These are phyloP conservation scores for Vitis hybrid DNA, from an alignment of 177 flowering plant species.

Conservation along the genomic window DNA sequence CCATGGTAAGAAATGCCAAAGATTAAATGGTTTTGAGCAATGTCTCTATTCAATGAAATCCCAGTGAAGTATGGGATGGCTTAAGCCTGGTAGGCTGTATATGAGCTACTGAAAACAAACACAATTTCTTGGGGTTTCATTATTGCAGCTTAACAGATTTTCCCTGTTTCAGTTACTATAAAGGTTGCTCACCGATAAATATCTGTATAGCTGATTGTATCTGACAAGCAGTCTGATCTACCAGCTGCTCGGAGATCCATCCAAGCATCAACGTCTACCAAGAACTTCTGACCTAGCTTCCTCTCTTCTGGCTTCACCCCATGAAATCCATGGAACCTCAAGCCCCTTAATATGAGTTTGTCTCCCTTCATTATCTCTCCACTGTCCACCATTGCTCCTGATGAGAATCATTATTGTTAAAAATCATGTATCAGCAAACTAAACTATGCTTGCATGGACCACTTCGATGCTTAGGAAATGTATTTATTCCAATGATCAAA, in stretches of 20 bases:
- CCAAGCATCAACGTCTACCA: slow-evolving; percentile 93
- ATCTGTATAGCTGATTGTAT: slow-evolving; percentile 74
- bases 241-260: slow-evolving; percentile 76
- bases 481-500: no score
- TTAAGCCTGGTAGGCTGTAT: not conserved
- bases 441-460: no score
- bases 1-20: no score
- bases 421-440: no score
- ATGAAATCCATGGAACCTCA: slow-evolving; percentile 89
- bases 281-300: slow-evolving; percentile 83
- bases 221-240: slow-evolving; percentile 58
- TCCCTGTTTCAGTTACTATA: not conserved
- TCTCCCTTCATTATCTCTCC: slow-evolving; percentile 51
- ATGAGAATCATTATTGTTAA: not conserved
- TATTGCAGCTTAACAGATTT: not conserved
- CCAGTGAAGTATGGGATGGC: no score
- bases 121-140: not conserved
- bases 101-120: not conserved
- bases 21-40: no score
- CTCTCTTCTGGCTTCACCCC: slow-evolving; percentile 81
- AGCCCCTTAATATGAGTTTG: slow-evolving; percentile 83
- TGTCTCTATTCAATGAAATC: no score
- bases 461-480: no score
- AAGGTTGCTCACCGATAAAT: slow-evolving; percentile 61
- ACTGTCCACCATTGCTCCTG: slow-evolving; percentile 31